Conservation (phyloP, 2,329 filamentous ascomycete genomes). For the Ophiostoma montium region DNA sequence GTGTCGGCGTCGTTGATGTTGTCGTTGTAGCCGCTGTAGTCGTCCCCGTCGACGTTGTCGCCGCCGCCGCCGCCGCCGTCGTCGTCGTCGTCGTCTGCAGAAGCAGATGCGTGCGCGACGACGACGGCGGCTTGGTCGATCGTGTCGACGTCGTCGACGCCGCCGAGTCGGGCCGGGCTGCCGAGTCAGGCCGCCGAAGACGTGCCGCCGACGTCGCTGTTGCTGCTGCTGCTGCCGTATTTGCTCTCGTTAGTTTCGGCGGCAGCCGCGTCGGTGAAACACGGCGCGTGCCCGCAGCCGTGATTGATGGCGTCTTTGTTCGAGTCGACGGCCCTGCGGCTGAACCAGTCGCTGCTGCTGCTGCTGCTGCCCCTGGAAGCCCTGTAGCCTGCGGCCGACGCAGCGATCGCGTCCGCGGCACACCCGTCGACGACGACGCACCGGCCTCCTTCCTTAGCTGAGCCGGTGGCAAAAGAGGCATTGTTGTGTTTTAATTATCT, state of each 20-base stretch:
- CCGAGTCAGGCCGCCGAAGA: not conserved
- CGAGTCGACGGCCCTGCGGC: not conserved
- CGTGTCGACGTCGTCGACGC: not conserved
- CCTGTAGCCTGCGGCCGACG: constrained; percentile 25
- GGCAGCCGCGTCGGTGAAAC: no score
- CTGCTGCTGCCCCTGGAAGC: not conserved
- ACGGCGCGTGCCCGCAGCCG: no score
- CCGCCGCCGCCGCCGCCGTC: not conserved
- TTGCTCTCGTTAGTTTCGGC: no score
- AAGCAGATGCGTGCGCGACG: constrained; percentile 5
- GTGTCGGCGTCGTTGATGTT: not conserved
- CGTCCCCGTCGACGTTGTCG: not conserved
- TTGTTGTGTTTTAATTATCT: no score
- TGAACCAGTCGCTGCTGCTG: not conserved
- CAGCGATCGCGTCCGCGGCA: constrained; percentile 34
- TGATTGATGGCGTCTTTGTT: no score
- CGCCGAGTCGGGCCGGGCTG: no score
- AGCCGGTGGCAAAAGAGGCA: not conserved
- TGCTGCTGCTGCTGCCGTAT: not conserved
- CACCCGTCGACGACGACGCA: constrained; percentile 5
- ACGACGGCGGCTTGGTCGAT: constrained; percentile 2
- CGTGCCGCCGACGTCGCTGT: not conserved
- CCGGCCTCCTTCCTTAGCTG: not conserved
- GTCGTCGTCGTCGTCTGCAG: no score
- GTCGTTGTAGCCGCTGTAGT: not conserved